Evolutionary conservation across 257 asterid genomes (phyloP).

Genomic region (Fraxinus pennsylvanica): DNA sequence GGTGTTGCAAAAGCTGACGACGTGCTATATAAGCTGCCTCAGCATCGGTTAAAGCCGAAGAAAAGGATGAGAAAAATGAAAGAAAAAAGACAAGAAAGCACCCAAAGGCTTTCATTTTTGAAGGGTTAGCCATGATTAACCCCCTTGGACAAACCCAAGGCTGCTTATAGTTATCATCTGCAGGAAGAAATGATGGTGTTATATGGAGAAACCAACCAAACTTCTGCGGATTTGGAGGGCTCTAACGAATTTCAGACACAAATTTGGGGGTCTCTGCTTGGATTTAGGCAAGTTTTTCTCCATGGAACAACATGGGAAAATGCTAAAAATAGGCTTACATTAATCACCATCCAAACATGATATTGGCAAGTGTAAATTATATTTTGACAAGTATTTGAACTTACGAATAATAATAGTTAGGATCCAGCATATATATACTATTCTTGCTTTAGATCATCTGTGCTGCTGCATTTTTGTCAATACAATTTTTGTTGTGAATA

Average conservation of each 20-base stretch:
- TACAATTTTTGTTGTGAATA: too few relatives aligned
- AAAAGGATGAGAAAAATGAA: constrained; percentile 24
- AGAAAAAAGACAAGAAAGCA: constrained; percentile 35
- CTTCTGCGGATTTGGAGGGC: background rate
- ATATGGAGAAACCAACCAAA: constrained; percentile 12
- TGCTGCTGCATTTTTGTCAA: too few relatives aligned
- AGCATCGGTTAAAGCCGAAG: constrained; percentile 32
- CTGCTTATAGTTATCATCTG: constrained; percentile 29
- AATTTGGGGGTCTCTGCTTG: background rate
- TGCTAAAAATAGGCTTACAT: constrained; percentile 3
- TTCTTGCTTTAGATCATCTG: too few relatives aligned
- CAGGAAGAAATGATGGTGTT: background rate
- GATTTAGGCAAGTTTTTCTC: constrained; percentile 1
- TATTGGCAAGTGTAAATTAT: background rate
- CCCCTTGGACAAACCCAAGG: constrained; percentile 50
- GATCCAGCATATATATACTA: too few relatives aligned
- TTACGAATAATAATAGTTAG: too few relatives aligned
- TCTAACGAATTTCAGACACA: background rate
- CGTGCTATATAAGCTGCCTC: constrained; percentile 32
- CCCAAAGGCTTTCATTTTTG: constrained; percentile 47
- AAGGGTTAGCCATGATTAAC: constrained; percentile 31
- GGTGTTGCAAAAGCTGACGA: constrained; percentile 26
- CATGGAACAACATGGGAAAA: constrained; percentile 18
- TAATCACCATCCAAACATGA: background rate
- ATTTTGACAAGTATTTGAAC: background rate